These are phyloP conservation scores for Aspergillus sp. DNA, from an alignment of 2,329 filamentous ascomycete species.

Conservation along the genomic window DNA sequence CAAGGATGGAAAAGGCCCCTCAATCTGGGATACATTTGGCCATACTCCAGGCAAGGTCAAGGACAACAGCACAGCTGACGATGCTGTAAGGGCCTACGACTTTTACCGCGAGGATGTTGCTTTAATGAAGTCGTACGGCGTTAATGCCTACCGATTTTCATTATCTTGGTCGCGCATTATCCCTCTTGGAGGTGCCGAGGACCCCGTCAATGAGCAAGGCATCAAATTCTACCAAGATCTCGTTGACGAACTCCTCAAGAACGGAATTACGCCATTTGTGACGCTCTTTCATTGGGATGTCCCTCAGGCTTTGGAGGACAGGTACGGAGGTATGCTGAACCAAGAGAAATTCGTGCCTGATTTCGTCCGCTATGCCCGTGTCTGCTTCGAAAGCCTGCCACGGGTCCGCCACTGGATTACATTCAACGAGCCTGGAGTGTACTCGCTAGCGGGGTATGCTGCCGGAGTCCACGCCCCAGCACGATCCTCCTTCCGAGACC, in stretches of 20 bases:
- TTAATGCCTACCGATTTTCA: conserved; percentile 78
- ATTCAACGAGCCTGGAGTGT: conserved; percentile 84
- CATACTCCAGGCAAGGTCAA: conserved; percentile 76
- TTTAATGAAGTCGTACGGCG: conserved; percentile 72
- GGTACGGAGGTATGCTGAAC: conserved; percentile 78
- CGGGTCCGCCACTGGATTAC: conserved; percentile 84
- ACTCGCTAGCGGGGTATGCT: conserved; percentile 75
- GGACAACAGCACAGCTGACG: conserved; percentile 70
- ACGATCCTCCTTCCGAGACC: conserved; percentile 71
- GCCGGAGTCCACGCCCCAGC: conserved; percentile 76
- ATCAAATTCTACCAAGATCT: conserved; percentile 75
- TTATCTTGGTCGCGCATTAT: conserved; percentile 77
- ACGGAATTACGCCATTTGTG: conserved; percentile 75
- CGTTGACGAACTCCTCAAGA: conserved; percentile 72
- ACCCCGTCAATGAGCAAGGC: conserved; percentile 76
- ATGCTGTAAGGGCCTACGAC: conserved; percentile 82
- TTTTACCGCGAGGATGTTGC: conserved; percentile 72
- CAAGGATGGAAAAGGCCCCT: conserved; percentile 74
- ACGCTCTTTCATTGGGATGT: conserved; percentile 85
- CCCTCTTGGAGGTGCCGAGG: conserved; percentile 73
- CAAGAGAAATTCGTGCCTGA: conserved; percentile 76
- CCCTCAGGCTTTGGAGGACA: conserved; percentile 72
- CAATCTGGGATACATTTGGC: conserved; percentile 84
- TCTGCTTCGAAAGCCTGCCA: conserved; percentile 72
- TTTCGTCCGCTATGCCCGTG: conserved; percentile 75